Conservation (phyloP, 257 asterid genomes). For the Nicotiana sylvestris region DNA sequence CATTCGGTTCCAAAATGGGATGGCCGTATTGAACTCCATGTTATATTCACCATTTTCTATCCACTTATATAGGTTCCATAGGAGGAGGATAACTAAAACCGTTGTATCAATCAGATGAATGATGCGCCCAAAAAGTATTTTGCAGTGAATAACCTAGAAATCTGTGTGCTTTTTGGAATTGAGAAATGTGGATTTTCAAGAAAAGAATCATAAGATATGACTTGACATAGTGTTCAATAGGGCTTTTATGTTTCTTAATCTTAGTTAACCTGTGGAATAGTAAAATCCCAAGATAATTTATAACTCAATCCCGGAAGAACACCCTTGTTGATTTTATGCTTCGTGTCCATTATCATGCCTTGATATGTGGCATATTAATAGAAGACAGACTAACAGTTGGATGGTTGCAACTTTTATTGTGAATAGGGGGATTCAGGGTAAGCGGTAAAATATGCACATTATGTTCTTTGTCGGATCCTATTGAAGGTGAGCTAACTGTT, state of each 20-base stretch:
- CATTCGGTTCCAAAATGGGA: background rate
- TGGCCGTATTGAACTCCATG: background rate
- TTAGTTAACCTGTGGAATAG: background rate
- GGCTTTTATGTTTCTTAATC: background rate
- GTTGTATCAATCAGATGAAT: background rate
- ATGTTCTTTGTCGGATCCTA: slow-evolving; percentile 63
- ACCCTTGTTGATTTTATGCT: background rate
- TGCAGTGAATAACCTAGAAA: background rate
- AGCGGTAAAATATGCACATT: slow-evolving; percentile 72
- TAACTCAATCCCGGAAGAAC: background rate
- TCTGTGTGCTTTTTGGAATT: background rate
- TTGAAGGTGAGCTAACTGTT: slow-evolving; percentile 70
- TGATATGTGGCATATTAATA: background rate
- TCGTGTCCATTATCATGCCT: slow-evolving; percentile 9
- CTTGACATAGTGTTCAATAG: background rate
- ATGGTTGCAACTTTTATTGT: slow-evolving; percentile 16
- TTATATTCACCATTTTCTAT: background rate
- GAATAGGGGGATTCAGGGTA: slow-evolving; percentile 72
- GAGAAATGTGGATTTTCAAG: background rate
- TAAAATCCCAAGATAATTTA: background rate
- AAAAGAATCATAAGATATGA: background rate
- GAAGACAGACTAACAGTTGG: slow-evolving; percentile 11
- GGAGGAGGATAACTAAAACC: background rate
- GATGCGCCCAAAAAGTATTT: background rate
- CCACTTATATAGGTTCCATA: background rate